Percentiles rank a stretch among this genome's conserved stretches.
These are phyloP conservation scores for Thymus mandschuricus DNA, from an alignment of 257 asterid genomes.

Conservation along the genomic window DNA sequence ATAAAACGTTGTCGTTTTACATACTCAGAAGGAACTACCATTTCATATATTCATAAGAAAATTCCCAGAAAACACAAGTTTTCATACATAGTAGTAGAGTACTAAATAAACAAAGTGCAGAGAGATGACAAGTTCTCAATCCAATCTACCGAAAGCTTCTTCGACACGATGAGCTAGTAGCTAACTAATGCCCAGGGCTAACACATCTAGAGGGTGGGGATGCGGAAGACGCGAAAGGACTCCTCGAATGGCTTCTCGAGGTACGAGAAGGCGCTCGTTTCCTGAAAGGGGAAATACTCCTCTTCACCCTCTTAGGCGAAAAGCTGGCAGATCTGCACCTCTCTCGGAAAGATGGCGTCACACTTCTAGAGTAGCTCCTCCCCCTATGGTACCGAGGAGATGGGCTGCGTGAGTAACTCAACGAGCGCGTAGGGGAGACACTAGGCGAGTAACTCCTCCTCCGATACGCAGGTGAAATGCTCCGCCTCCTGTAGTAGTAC, in stretches of 20 bases:
- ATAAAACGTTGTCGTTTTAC: too few species aligned
- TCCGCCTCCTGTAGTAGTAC: slow-evolving; percentile 39
- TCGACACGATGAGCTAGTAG: too few species aligned
- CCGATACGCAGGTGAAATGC: slow-evolving; percentile 42
- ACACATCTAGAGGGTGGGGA: slow-evolving; percentile 55
- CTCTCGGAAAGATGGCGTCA: slow-evolving; percentile 33
- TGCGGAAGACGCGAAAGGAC: slow-evolving; percentile 49
- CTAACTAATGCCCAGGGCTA: slow-evolving; percentile 31
- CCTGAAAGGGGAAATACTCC: slow-evolving; percentile 25
- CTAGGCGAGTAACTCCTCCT: slow-evolving; percentile 53
- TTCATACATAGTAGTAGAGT: too few species aligned
- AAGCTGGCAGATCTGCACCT: background rate
- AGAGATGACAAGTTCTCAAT: too few species aligned
- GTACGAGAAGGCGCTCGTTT: slow-evolving; percentile 37
- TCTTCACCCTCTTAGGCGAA: slow-evolving; percentile 33
- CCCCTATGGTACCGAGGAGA: slow-evolving; percentile 36
- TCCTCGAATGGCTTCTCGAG: slow-evolving; percentile 55
- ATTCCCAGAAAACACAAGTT: too few species aligned
- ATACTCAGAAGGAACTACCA: too few species aligned
- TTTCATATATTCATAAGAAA: too few species aligned
- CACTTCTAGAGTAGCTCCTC: slow-evolving; percentile 55
- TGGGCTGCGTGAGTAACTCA: slow-evolving; percentile 44
- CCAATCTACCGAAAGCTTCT: too few species aligned
- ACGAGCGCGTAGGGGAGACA: slow-evolving; percentile 39
- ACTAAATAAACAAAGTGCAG: too few species aligned